Conservation (phyloP, 2,329 filamentous ascomycete genomes). For the Fusarium paranaense region DNA sequence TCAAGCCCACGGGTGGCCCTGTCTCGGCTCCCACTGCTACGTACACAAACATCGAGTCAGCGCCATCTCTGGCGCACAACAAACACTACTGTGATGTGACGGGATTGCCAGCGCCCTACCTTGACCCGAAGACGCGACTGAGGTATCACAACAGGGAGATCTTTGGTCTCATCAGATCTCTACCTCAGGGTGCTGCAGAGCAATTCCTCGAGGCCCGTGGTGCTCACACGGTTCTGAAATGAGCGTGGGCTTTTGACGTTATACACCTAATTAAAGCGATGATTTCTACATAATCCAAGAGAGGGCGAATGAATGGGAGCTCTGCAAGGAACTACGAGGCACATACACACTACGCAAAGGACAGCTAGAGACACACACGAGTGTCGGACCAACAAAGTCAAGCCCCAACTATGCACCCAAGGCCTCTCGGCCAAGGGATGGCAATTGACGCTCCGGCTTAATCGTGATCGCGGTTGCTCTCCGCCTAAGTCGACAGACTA, state of each 20-base stretch:
- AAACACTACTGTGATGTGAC: slow-evolving; percentile 97
- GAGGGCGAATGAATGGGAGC: neutral
- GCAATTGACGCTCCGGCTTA: slow-evolving; percentile 98
- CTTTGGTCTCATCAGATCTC: slow-evolving; percentile 82
- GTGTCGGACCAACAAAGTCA: slow-evolving; percentile 95
- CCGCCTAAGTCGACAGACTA: slow-evolving; percentile 82
- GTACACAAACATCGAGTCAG: slow-evolving; percentile 96
- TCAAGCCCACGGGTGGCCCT: slow-evolving; percentile 53
- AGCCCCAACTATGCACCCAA: slow-evolving; percentile 88
- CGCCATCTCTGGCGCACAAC: slow-evolving; percentile 85
- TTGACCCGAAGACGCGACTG: slow-evolving; percentile 93
- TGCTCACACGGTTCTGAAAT: slow-evolving; percentile 94
- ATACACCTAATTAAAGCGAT: slow-evolving; percentile 10
- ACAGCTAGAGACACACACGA: slow-evolving; percentile 17
- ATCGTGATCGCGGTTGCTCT: slow-evolving; percentile 87
- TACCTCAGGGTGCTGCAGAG: slow-evolving; percentile 87
- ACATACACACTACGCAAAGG: slow-evolving; percentile 15
- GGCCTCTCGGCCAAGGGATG: slow-evolving; percentile 82
- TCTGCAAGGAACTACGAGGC: slow-evolving; percentile 14
- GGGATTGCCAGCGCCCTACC: slow-evolving; percentile 89
- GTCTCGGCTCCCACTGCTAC: slow-evolving; percentile 76
- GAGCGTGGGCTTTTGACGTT: slow-evolving; percentile 44
- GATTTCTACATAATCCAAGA: neutral
- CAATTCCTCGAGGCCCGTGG: slow-evolving; percentile 90
- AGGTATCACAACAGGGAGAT: slow-evolving; percentile 95